Evolutionary conservation across 2,329 filamentous ascomycete genomes (phyloP), one percentile per base, ranked within the genome.

Genomic region (Hypoxylon sp.): DNA sequence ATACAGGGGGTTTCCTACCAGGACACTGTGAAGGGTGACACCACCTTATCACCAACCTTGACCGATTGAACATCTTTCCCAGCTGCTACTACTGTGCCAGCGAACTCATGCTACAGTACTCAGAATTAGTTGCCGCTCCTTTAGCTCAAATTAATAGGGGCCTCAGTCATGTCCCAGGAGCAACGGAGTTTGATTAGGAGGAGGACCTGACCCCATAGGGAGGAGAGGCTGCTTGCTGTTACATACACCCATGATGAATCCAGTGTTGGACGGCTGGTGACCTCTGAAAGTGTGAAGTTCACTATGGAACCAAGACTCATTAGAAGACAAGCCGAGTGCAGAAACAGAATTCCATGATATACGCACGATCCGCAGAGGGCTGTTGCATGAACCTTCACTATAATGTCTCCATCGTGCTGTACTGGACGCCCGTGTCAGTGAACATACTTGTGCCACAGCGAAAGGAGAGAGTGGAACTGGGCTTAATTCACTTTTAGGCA

Each of bases 271-370:
- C 25, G 89, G 86, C 77, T 97, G 90, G 75, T 94, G 91, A 37
- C 95, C 95, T 50, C 94, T 91, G 82, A 91, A 97, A 60, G 93
- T 90, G 80, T 97, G 95, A 40, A 97, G 85, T 77, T 97, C 94
- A 76, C 92, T 95, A 56, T 30, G 33, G 33, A 6, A 31, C 20
- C 44, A n/a, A 30, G 22, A 11, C 20, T 20, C 3, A 53, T 68
- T 17, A 68, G 65, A 53, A 50, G 46, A 46, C 44, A 2, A 48
- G 42, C 40, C 25, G 56, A 14, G 31, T n/a, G 11, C 33, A 42
- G n/a, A 66, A 51, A 54, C 30, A 42, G 51, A 51, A 20, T 33
- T 62, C 49, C 13, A 53, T 31, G 31, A 42, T 50, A 42, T 66
- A 83, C 88, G 77, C 82, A 95, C 93, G 92, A 95, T 78, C 95